Evolutionary conservation across 331 rosid species (phyloP).

Genomic region (Dryas integrifolia): DNA sequence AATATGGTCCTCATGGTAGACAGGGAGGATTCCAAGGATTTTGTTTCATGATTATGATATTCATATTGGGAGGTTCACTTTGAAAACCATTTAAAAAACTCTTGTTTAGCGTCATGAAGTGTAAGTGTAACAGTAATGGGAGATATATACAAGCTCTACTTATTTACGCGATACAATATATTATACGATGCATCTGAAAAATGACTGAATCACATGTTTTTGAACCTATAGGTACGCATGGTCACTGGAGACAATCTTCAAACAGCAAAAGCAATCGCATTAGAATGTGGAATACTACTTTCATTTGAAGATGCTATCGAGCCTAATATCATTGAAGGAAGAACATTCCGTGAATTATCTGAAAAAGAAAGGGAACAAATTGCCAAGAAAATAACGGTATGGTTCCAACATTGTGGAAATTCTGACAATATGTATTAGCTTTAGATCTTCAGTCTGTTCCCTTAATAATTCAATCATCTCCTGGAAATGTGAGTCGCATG

Average conservation of each 20-base stretch:
- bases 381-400: constrained; percentile 66
- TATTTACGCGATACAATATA: constrained; percentile 2
- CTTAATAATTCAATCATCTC: constrained; percentile 12
- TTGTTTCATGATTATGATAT: background rate
- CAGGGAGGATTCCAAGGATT: background rate
- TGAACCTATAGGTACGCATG: constrained; percentile 81
- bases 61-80: too few species aligned
- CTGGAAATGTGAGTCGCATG: constrained; percentile 1
- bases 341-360: constrained; percentile 65
- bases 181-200: background rate
- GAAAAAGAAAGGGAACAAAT: constrained; percentile 74
- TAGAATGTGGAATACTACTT: constrained; percentile 93
- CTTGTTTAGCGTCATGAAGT: background rate
- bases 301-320: constrained; percentile 63
- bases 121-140: background rate
- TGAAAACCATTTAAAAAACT: background rate
- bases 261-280: constrained; percentile 92
- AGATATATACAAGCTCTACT: background rate
- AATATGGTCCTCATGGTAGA: background rate
- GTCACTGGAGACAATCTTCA: constrained; percentile 96
- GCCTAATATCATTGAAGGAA: constrained; percentile 85
- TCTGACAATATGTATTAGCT: constrained; percentile 19
- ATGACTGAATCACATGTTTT: constrained; percentile 23
- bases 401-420: constrained; percentile 15
- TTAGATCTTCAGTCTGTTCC: constrained; percentile 23